Evolutionary conservation across 768 basidiomycete genomes (phyloP).

Genomic region (Chiua virens): DNA sequence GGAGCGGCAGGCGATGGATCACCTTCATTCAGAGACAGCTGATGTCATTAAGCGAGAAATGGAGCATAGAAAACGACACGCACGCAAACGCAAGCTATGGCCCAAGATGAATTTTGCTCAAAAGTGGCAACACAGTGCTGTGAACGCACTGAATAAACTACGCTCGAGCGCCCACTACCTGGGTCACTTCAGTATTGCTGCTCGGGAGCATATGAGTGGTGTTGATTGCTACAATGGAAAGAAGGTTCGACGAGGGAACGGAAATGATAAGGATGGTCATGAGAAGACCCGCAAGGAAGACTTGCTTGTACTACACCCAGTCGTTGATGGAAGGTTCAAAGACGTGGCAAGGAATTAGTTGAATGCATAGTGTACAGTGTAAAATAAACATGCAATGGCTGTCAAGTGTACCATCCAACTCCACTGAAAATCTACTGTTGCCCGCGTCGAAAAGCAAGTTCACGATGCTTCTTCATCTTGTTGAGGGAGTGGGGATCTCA

Average conservation of each 20-base stretch:
- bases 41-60: constrained; percentile 49
- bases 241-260: constrained; percentile 39
- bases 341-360: constrained; percentile 43
- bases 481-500: constrained; percentile 21
- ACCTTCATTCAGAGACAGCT: constrained; percentile 45
- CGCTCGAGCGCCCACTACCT: constrained; percentile 55
- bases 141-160: constrained; percentile 41
- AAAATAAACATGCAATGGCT: constrained; percentile 2
- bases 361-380: constrained; percentile 11
- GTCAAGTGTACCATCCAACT: not conserved
- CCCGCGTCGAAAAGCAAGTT: not conserved
- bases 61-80: constrained; percentile 35
- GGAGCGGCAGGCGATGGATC: constrained; percentile 26
- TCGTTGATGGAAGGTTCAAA: constrained; percentile 65
- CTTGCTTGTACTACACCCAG: constrained; percentile 58
- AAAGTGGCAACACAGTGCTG: constrained; percentile 50
- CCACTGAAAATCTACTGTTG: not conserved
- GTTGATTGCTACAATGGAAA: constrained; percentile 75
- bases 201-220: constrained; percentile 72
- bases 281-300: constrained; percentile 39
- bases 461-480: not conserved
- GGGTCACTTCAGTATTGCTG: constrained; percentile 57
- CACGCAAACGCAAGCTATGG: constrained; percentile 18
- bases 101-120: constrained; percentile 28
- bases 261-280: constrained; percentile 8